These are phyloP conservation scores for Camelina neglecta DNA, from an alignment of 345 rosid species.

Conservation along the genomic window DNA sequence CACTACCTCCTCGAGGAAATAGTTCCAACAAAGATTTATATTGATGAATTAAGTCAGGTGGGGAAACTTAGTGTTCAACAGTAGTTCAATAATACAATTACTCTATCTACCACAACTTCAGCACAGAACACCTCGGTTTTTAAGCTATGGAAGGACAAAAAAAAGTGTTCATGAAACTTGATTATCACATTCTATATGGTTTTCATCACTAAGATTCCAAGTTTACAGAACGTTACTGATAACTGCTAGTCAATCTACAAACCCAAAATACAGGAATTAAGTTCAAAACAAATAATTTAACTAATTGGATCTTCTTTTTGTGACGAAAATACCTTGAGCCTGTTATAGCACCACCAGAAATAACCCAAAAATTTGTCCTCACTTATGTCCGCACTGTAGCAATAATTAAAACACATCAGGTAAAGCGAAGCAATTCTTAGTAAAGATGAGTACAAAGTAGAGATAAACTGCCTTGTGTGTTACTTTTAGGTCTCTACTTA, in stretches of 20 bases:
- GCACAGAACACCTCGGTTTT: neutral
- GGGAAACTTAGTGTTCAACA: neutral
- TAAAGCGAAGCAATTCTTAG: slow-evolving; percentile 27
- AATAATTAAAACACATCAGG: slow-evolving; percentile 30
- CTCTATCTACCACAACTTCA: neutral
- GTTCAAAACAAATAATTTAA: slow-evolving; percentile 8
- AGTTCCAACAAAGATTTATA: neutral
- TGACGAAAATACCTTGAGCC: slow-evolving; percentile 68
- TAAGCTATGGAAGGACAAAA: neutral
- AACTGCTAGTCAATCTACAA: slow-evolving; percentile 2
- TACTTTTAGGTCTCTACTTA: neutral
- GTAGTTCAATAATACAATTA: neutral
- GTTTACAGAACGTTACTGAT: neutral
- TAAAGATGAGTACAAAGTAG: neutral
- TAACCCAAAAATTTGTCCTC: slow-evolving; percentile 90
- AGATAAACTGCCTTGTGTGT: neutral
- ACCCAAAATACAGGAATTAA: neutral
- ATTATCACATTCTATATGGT: neutral
- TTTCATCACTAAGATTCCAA: slow-evolving; percentile 11
- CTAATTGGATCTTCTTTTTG: neutral
- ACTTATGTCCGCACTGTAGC: slow-evolving; percentile 75
- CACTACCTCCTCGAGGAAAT: neutral
- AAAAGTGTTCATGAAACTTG: neutral
- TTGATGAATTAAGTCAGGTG: neutral
- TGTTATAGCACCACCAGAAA: slow-evolving; percentile 98